Evolutionary conservation across 208 protist genomes (phyloP).

Genomic region (Leishmania martiniquensis): DNA sequence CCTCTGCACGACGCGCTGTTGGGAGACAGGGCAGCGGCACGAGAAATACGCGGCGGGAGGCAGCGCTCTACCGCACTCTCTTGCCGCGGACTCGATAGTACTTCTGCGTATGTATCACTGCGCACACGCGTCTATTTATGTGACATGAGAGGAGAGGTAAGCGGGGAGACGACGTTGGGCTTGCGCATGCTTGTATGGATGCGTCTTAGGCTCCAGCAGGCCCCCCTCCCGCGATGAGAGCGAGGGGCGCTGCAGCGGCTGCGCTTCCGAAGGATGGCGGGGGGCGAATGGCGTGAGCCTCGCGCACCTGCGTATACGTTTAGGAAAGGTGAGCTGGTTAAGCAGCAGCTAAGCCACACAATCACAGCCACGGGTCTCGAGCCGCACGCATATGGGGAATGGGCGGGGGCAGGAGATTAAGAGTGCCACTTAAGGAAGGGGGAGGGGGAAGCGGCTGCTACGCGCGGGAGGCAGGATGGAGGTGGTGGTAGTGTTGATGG

Average conservation of each 20-base stretch:
- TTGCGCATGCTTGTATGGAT: constrained; percentile 1
- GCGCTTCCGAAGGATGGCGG: not conserved
- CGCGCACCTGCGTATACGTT: not conserved
- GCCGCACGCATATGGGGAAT: no score
- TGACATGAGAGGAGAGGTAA: not conserved
- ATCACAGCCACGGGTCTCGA: no score
- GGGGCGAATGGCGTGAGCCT: not conserved
- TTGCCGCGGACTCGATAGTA: not conserved
- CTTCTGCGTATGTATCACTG: not conserved
- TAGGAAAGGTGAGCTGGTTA: not conserved
- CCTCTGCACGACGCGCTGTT: not conserved
- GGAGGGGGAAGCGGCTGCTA: no score
- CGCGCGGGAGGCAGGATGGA: not conserved
- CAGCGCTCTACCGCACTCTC: not conserved
- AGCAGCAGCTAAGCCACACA: not conserved
- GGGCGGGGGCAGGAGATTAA: no score
- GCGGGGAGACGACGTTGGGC: not conserved
- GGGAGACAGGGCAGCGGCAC: not conserved
- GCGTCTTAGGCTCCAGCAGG: not conserved
- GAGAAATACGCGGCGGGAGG: not conserved
- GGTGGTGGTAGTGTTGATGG: not conserved
- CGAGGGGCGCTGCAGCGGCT: not conserved
- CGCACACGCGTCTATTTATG: not conserved
- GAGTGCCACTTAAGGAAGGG: no score
- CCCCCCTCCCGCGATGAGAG: not conserved